Base-by-base conservation (phyloP, 306 rosid genomes). In the Cicer arietinum region DNA sequence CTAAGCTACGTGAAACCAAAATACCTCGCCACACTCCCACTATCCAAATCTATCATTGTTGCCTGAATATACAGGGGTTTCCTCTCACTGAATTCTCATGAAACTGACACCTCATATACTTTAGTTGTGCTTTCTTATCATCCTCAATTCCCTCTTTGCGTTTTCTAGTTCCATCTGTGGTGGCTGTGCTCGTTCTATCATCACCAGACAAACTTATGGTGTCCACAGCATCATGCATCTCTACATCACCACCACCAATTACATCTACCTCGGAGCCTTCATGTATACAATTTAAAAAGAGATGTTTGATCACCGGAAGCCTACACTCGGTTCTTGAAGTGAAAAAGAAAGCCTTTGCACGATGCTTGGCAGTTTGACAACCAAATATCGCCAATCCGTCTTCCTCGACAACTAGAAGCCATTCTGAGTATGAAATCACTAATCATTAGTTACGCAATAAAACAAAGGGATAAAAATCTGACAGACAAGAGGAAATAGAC, bases 401-500 rank as follows among this genome's bases (percentile, higher is more conserved):
- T 30, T 84, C 88, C 86, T 91, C 87, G 69, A 79, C 83, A 61
- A 62, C 84, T 39, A 91, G 89, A 72, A 91, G 90, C 93, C 93
- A 91, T 77, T 88, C 96, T 91, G 87, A 73, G 74, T 37, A 81
- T 61, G 41, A 57, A 50, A 79, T 74, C 73, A 47, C 45, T 7
- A 25, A 39, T 68, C 10, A 39, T 76, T 65, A 76, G 58, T 68
- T 43, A 40, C 6, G 41, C 2, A 69, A 10, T 42, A 65, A 61
- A 71, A 47, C 22, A 46, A 7, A 80, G 66, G 35, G 2, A 58
- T 63, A 43, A 75, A 75, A 72, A 5, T 0, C 8, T 69, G 30
- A 18, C 17, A 44, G 37, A 37, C 73, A 40, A 63, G 65, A 54
- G 20, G 30, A 61, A 43, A 42, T 52, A 74, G 47, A 67, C 30